Conservation (phyloP, 2,329 filamentous ascomycete genomes). For the Paecilomyces formosus region DNA sequence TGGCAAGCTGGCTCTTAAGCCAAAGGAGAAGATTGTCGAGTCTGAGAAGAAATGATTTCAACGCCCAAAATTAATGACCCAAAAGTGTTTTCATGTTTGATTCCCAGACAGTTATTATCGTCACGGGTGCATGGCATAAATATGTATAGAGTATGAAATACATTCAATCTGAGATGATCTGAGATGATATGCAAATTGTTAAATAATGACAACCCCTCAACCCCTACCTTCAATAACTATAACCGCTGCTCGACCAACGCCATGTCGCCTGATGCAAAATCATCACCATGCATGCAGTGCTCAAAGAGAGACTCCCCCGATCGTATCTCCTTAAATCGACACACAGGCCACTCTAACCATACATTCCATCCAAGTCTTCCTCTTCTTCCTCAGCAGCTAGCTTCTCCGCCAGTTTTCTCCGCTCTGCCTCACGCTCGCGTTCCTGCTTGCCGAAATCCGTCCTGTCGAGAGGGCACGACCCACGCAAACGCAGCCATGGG, state of each 20-base stretch:
- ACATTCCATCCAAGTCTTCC: slow-evolving; percentile 44
- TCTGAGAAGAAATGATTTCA: slow-evolving; percentile 1
- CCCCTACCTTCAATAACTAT: background rate
- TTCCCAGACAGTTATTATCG: background rate
- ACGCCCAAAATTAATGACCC: slow-evolving; percentile 1
- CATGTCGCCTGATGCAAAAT: background rate
- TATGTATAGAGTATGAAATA: background rate
- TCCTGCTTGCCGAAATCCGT: slow-evolving; percentile 51
- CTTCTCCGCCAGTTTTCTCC: slow-evolving; percentile 43
- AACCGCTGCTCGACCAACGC: background rate
- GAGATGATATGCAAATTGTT: background rate
- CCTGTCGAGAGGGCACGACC: slow-evolving; percentile 57
- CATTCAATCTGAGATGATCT: background rate
- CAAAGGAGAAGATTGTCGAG: slow-evolving; percentile 18
- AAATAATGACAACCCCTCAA: background rate
- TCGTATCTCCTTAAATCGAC: background rate
- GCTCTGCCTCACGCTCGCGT: slow-evolving; percentile 44
- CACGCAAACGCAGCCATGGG: slow-evolving; percentile 57
- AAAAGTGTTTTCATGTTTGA: background rate
- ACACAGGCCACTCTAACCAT: slow-evolving; percentile 16
- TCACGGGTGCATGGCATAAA: background rate
- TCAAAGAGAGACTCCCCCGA: background rate
- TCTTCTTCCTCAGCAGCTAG: slow-evolving; percentile 35
- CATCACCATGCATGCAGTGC: background rate
- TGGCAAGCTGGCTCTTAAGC: slow-evolving; percentile 34